phyloP scores from a whole-genome alignment of 2,329 filamentous ascomycete genomes.

The Hypoxylon sp. region DNA sequence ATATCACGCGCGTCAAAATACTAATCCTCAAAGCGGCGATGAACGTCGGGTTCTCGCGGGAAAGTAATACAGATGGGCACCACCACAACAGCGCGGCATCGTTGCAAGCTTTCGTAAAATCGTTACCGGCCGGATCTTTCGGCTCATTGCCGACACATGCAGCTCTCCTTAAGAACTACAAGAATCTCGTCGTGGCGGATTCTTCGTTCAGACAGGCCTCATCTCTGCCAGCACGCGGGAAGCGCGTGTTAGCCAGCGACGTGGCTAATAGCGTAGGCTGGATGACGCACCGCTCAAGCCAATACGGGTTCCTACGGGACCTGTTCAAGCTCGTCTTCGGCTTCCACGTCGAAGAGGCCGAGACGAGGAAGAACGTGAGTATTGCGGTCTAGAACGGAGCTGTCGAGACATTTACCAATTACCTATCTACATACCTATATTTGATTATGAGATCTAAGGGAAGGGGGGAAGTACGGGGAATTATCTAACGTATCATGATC shows the following conservation, averaged over 20 bases:
- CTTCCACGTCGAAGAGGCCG: conserved; percentile 84
- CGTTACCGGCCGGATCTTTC: conserved; percentile 82
- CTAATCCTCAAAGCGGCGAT: conserved; percentile 88
- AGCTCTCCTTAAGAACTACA: conserved; percentile 82
- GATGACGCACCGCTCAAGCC: conserved; percentile 77
- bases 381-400: conserved; percentile 65
- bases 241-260: conserved; percentile 77
- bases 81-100: conserved; percentile 64
- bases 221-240: conserved; percentile 70
- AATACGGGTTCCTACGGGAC: conserved; percentile 85
- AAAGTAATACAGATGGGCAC: conserved; percentile 60
- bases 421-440: background rate
- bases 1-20: conserved; percentile 82
- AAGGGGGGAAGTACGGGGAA: background rate
- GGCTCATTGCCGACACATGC: conserved; percentile 79
- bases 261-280: conserved; percentile 83
- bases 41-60: conserved; percentile 83
- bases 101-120: conserved; percentile 82
- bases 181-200: conserved; percentile 82
- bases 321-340: conserved; percentile 89
- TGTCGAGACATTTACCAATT: background rate
- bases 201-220: conserved; percentile 72
- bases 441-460: background rate
- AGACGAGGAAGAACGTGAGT: conserved; percentile 74
- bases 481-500: conserved; percentile 14